Evolutionary conservation across 106 monocot species (phyloP).

Genomic region (Allium fistulosum): DNA sequence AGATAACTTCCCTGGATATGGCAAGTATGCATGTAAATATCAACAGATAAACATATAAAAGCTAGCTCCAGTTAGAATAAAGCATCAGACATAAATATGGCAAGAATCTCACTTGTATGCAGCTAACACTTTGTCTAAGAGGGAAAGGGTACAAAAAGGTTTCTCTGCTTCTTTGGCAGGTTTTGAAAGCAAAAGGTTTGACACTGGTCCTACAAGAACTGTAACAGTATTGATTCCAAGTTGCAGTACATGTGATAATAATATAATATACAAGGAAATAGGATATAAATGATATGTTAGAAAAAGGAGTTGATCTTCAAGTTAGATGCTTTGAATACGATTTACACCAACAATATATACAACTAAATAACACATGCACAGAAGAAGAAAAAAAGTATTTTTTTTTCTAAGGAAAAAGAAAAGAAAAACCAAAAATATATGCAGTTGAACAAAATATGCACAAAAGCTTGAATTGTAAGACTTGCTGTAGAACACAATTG

Average conservation of each 20-base stretch:
- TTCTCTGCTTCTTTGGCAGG: slow-evolving; percentile 78
- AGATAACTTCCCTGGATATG: slow-evolving; percentile 62
- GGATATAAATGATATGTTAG: not conserved
- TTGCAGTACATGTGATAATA: slow-evolving; percentile 22
- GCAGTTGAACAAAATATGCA: too few species aligned
- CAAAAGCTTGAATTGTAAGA: too few species aligned
- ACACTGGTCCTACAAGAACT: slow-evolving; percentile 77
- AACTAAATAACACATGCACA: not conserved
- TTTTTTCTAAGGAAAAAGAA: too few species aligned
- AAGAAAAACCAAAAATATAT: too few species aligned
- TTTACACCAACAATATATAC: not conserved
- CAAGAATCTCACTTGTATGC: slow-evolving; percentile 37
- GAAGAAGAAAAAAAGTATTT: too few species aligned
- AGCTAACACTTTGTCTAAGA: slow-evolving; percentile 55
- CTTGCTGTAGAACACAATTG: too few species aligned
- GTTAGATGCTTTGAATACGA: too few species aligned
- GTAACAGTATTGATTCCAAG: slow-evolving; percentile 80
- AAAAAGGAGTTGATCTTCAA: not conserved
- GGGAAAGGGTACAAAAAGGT: slow-evolving; percentile 60
- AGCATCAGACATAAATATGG: not conserved
- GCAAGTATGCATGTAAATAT: not conserved
- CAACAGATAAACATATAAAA: not conserved
- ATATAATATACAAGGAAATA: not conserved
- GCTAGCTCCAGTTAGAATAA: slow-evolving; percentile 6
- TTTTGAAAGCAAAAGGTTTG: slow-evolving; percentile 78